Base-by-base conservation (phyloP, 2,329 filamentous ascomycete species). In the Sordariomycetes sp. region DNA sequence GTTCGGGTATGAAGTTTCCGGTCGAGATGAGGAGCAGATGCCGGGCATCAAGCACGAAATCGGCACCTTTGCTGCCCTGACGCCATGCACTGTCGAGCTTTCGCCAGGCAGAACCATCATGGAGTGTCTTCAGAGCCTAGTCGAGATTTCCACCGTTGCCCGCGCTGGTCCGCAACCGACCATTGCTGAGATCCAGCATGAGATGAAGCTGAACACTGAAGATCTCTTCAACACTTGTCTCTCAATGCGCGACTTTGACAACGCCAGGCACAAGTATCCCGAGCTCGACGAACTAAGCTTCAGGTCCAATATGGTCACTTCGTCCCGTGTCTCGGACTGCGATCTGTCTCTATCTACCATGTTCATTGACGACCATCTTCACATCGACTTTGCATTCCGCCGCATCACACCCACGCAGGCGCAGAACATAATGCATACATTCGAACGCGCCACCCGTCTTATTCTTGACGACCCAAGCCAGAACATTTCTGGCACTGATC, bases 1-100 rank as follows among this genome's bases (percentile, higher is more conserved):
- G 24, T 79, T 79, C 40, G 75, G 75, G 1, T 70, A 61, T 37
- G 61, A 64, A 21, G 59, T 64, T 4, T 48, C 55, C 0, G 67
- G 66, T 1, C 56, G 69, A 5, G 61, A 67, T 12, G 55, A 63
- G 6, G 53, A 60, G 8, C 50, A 64, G 4, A 54, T 64, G 0
- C 50, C 55, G 1, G 64, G 60, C 0, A 54, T 70, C 30, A 43
- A 53, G 8, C 43, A 58, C 7, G 57, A 63, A 0, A 58, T 72
- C 0, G 69, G 69, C 5, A 64, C 63, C 23, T 70, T 71, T 34
- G 59, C 62, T 4, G 59, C 57, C 10, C 47, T 54, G 0, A 40
- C 61, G 1, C 50, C 63, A 0, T 64, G 61, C 37, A 12, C 34
- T 5, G 34, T 54, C 0, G 53, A 59, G 3, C 41, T 67, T 2